A percentile compares a stretch with the other conserved stretches of the same genome.
Conservation (phyloP, 2,329 filamentous ascomycete species). For the Cyphellophora europaea region DNA sequence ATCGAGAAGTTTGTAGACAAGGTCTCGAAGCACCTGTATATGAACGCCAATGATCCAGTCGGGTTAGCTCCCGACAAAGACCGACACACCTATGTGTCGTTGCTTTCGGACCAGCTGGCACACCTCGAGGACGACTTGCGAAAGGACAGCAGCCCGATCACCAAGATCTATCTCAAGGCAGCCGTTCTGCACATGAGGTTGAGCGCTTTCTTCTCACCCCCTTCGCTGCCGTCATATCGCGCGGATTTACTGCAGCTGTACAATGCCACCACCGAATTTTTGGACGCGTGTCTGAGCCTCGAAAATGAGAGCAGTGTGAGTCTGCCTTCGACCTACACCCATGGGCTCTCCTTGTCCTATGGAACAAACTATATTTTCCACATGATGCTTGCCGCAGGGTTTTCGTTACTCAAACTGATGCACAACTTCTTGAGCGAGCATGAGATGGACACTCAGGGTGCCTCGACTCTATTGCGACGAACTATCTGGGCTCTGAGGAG, state of each 20-base stretch:
- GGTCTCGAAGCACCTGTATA: slow-evolving; percentile 47
- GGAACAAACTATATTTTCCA: slow-evolving; percentile 57
- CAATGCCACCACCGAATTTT: slow-evolving; percentile 35
- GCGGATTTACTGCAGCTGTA: slow-evolving; percentile 36
- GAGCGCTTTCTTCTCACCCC: slow-evolving; percentile 41
- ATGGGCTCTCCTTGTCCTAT: slow-evolving; percentile 36
- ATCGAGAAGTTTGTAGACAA: slow-evolving; percentile 52
- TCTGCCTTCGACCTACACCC: slow-evolving; percentile 17
- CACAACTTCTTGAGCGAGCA: slow-evolving; percentile 55
- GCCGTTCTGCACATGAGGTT: slow-evolving; percentile 38
- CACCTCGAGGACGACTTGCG: slow-evolving; percentile 44
- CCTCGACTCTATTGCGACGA: slow-evolving; percentile 47
- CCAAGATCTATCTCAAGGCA: slow-evolving; percentile 37
- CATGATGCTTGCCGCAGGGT: slow-evolving; percentile 57
- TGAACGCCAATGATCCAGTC: slow-evolving; percentile 45
- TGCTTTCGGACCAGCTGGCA: slow-evolving; percentile 37
- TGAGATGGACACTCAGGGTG: slow-evolving; percentile 37
- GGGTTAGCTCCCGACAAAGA: slow-evolving; percentile 37
- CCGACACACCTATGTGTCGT: slow-evolving; percentile 33
- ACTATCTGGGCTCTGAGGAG: slow-evolving; percentile 51
- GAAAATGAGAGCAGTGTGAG: slow-evolving; percentile 28
- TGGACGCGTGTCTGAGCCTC: slow-evolving; percentile 36
- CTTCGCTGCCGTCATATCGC: slow-evolving; percentile 35
- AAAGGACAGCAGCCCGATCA: slow-evolving; percentile 33
- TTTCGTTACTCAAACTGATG: slow-evolving; percentile 55